A percentile compares a stretch with the other conserved stretches of the same genome.
Conservation (phyloP, 176 grass and related monocot genomes). For the Pontederia paniculata region DNA sequence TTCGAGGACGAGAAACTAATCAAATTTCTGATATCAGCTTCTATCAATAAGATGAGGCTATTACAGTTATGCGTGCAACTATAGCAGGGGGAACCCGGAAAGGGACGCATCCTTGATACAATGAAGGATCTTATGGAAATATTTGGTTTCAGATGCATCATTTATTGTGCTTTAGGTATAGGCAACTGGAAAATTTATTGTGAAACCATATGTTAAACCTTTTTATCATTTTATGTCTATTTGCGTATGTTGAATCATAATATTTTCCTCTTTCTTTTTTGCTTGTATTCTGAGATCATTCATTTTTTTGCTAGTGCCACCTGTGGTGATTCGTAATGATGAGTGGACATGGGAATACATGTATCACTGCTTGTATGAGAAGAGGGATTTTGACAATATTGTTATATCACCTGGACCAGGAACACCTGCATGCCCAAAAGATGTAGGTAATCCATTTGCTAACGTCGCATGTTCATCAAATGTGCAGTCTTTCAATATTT, state of each 20-base stretch:
- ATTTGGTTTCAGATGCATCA: too few species aligned
- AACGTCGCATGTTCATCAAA: too few species aligned
- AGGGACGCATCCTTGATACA: too few species aligned
- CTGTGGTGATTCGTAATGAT: slow-evolving; percentile 81
- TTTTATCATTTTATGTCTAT: not conserved
- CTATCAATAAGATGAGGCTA: too few species aligned
- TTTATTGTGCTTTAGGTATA: too few species aligned
- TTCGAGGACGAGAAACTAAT: too few species aligned
- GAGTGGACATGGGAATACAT: slow-evolving; percentile 85
- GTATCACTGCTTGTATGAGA: slow-evolving; percentile 52
- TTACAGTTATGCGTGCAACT: too few species aligned
- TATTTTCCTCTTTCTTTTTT: not conserved
- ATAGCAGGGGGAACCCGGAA: too few species aligned
- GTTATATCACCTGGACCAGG: slow-evolving; percentile 92
- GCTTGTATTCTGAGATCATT: slow-evolving; percentile 1
- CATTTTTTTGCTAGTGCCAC: slow-evolving; percentile 37
- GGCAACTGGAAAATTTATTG: too few species aligned
- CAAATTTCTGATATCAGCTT: too few species aligned
- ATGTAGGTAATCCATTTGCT: slow-evolving; percentile 46
- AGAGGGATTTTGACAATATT: slow-evolving; percentile 75
- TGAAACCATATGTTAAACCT: not conserved
- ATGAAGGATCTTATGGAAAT: too few species aligned
- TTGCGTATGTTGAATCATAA: not conserved
- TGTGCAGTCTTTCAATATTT: too few species aligned
- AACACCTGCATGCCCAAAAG: slow-evolving; percentile 51